These are phyloP conservation scores for Arabidopsis arenosa DNA, from an alignment of 345 rosid genomes.

Conservation along the genomic window DNA sequence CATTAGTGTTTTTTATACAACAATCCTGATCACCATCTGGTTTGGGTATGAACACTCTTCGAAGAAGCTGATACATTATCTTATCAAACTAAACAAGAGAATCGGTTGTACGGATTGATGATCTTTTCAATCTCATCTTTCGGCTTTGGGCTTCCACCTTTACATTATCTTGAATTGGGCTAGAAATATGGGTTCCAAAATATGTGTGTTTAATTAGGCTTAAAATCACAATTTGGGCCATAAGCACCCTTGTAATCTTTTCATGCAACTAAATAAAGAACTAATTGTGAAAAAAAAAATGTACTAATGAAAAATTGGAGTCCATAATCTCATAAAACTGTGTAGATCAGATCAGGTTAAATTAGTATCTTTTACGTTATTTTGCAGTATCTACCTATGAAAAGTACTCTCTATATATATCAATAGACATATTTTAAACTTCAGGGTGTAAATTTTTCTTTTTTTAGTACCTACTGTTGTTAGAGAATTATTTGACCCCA, in stretches of 20 bases:
- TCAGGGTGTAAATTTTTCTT: background rate
- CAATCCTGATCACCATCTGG: slow-evolving; percentile 9
- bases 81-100: too few relatives aligned
- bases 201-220: background rate
- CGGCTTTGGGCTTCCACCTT: background rate
- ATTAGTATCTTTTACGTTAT: background rate
- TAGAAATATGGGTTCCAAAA: background rate
- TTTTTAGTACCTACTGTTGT: background rate
- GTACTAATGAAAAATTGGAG: background rate
- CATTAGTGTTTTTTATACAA: too few relatives aligned
- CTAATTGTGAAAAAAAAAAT: background rate
- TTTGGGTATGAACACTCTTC: too few relatives aligned
- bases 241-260: background rate
- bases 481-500: background rate
- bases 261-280: background rate
- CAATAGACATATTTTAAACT: background rate
- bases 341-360: background rate
- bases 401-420: background rate
- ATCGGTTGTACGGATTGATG: too few relatives aligned
- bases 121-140: background rate
- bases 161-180: background rate
- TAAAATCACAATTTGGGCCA: background rate
- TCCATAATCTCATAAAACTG: background rate
- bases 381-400: background rate
- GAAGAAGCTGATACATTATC: too few relatives aligned